A percentile compares a stretch with the other conserved stretches of the same genome.
These are phyloP conservation scores for Carpinus fangiana DNA, from an alignment of 306 rosid genomes.

Conservation along the genomic window DNA sequence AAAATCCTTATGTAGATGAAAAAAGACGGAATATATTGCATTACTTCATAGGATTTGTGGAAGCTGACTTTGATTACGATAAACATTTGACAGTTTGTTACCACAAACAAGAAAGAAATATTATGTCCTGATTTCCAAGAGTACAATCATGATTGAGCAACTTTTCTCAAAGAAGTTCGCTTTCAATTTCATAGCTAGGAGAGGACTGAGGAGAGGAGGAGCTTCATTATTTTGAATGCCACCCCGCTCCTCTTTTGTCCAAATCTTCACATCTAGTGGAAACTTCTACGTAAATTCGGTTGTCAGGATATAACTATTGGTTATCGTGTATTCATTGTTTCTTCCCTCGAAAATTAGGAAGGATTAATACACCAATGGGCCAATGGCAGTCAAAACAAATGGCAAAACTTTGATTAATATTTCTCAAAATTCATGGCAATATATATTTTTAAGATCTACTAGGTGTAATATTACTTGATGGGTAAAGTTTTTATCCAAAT, in stretches of 20 bases:
- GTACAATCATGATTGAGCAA: neutral
- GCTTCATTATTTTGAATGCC: neutral
- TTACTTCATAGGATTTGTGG: too few species aligned
- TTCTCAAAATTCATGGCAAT: too few species aligned
- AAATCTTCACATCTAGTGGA: neutral
- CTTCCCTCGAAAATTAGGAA: too few species aligned
- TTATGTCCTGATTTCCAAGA: neutral
- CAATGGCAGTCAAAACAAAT: neutral
- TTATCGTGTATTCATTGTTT: neutral
- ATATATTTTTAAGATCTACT: too few species aligned
- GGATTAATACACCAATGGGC: too few species aligned
- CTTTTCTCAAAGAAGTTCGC: neutral
- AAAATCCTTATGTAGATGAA: too few species aligned
- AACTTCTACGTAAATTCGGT: conserved; percentile 32
- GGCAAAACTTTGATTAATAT: neutral
- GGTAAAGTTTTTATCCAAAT: too few species aligned
- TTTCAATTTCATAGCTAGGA: neutral
- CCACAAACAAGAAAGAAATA: neutral
- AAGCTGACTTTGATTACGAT: too few species aligned
- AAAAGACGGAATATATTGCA: too few species aligned
- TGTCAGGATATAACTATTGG: neutral
- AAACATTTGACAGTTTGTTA: neutral
- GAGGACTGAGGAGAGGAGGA: neutral
- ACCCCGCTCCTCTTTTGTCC: conserved; percentile 11
- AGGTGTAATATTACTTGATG: too few species aligned